These are phyloP conservation scores for Xylaria castorea DNA, from an alignment of 495 filamentous ascomycete species.

Conservation along the genomic window DNA sequence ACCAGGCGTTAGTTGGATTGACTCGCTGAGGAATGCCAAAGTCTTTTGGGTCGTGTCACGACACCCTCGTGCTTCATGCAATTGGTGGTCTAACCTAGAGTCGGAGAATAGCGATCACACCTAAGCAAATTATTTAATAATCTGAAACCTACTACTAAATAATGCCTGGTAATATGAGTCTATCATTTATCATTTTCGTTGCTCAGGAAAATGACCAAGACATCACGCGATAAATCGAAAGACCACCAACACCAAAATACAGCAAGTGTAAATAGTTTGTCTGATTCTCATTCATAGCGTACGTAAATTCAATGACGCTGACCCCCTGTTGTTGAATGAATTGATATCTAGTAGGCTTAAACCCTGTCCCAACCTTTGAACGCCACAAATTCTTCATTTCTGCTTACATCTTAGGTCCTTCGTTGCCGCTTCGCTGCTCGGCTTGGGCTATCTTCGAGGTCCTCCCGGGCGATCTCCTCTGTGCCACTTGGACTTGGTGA, in stretches of 20 bases:
- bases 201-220: not conserved
- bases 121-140: not conserved
- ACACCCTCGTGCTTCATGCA: conserved; percentile 1
- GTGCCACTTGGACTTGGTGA: conserved; percentile 54
- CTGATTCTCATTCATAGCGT: conserved; percentile 21
- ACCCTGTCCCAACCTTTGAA: conserved; percentile 10
- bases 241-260: not conserved
- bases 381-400: conserved; percentile 15
- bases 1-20: not conserved
- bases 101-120: not conserved
- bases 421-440: conserved; percentile 50
- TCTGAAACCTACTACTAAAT: not conserved
- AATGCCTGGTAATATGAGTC: not conserved
- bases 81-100: not conserved
- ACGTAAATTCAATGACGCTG: conserved; percentile 21
- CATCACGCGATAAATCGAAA: not conserved
- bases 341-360: conserved; percentile 25
- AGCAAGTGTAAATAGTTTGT: not conserved
- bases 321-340: not conserved
- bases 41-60: not conserved
- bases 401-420: conserved; percentile 29
- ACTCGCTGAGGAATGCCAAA: not conserved
- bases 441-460: conserved; percentile 46
- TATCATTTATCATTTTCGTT: not conserved
- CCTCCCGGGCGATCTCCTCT: conserved; percentile 52